phyloP scores from a whole-genome alignment of 2,329 filamentous ascomycete genomes.

The Hypoxylon sp. region DNA sequence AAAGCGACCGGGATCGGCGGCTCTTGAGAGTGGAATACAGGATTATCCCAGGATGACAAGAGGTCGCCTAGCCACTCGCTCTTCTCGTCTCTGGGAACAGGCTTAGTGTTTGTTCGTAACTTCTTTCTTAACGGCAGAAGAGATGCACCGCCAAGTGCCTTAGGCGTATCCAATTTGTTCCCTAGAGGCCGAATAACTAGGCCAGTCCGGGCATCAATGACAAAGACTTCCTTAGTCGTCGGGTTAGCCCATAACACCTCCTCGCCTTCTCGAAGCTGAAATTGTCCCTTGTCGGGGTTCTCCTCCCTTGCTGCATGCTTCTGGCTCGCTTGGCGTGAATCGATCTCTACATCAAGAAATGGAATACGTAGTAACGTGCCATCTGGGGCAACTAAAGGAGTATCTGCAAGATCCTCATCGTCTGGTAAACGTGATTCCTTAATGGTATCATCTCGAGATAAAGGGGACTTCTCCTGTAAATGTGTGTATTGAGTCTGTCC shows the following conservation, averaged over 20 bases:
- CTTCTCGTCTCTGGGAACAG: slow-evolving; percentile 34
- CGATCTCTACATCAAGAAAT: slow-evolving; percentile 43
- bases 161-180: slow-evolving; percentile 54
- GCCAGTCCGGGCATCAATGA: slow-evolving; percentile 71
- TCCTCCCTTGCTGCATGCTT: slow-evolving; percentile 9
- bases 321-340: slow-evolving; percentile 5
- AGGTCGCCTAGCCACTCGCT: slow-evolving; percentile 72
- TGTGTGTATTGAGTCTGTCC: slow-evolving; percentile 47
- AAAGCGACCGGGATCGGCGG: slow-evolving; percentile 61
- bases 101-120: slow-evolving; percentile 34
- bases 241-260: slow-evolving; percentile 74
- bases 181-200: slow-evolving; percentile 54
- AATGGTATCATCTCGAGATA: slow-evolving; percentile 2
- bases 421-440: background rate
- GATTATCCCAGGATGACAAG: slow-evolving; percentile 79
- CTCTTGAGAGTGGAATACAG: slow-evolving; percentile 74
- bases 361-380: slow-evolving; percentile 48
- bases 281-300: background rate
- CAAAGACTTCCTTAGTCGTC: slow-evolving; percentile 64
- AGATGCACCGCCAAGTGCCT: slow-evolving; percentile 45
- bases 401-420: slow-evolving; percentile 6
- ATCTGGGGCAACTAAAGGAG: slow-evolving; percentile 47
- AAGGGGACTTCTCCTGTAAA: slow-evolving; percentile 24
- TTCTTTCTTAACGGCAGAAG: slow-evolving; percentile 32
- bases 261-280: slow-evolving; percentile 53